Evolutionary conservation across 306 rosid genomes (phyloP).

Genomic region (Styphnolobium japonicum): DNA sequence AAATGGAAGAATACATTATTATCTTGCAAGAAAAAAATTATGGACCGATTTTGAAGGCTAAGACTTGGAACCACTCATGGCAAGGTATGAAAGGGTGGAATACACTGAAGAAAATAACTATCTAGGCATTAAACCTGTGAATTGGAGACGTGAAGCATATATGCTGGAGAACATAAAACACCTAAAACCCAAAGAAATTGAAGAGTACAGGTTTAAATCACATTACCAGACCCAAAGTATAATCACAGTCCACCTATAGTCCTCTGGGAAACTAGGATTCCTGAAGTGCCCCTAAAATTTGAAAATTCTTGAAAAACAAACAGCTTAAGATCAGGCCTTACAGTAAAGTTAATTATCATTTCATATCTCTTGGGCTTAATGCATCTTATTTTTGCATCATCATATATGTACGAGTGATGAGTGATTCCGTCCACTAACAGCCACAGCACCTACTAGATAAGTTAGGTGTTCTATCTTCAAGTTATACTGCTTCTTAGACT

Average conservation of each 20-base stretch:
- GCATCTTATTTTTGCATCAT: background rate
- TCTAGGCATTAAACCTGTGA: conserved; percentile 6
- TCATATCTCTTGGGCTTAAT: background rate
- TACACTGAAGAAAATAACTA: background rate
- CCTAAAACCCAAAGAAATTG: background rate
- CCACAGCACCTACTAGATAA: background rate
- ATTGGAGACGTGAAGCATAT: background rate
- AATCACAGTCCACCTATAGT: background rate
- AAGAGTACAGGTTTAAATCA: background rate
- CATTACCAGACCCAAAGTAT: background rate
- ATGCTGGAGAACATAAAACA: background rate
- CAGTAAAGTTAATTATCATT: background rate
- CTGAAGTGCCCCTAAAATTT: background rate
- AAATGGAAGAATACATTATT: background rate
- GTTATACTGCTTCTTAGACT: background rate
- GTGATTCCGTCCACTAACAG: background rate
- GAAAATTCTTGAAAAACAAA: background rate
- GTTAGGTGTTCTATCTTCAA: background rate
- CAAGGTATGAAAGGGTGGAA: background rate
- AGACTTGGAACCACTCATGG: background rate
- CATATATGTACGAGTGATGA: background rate
- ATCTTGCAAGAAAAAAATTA: background rate
- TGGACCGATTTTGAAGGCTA: background rate
- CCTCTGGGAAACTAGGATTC: background rate
- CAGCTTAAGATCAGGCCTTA: background rate